Base-by-base conservation (phyloP, 2,329 filamentous ascomycete genomes). In the Ceratocystis variospora region DNA sequence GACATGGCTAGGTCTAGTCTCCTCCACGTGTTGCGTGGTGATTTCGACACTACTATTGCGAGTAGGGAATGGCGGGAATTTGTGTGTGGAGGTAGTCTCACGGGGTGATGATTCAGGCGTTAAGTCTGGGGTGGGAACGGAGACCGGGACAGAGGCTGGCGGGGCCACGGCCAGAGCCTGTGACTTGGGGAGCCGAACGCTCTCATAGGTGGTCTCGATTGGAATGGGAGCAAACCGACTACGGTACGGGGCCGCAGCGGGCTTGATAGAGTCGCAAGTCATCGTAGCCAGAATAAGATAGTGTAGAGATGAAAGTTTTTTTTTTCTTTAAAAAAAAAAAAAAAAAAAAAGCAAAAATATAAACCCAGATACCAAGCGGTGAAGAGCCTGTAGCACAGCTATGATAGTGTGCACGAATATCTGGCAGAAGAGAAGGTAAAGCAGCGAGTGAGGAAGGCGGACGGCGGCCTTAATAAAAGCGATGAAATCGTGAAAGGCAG, bases 191-290 rank as follows among this genome's bases (percentile, higher is more conserved):
- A 68, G 71, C 71, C 83, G 78, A 72, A 79, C 81, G 61, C 83
- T 81, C 70, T 84, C 83, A 70, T 83, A 84, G 1, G 82, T 86
- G 7, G 87, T 90, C 74, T 91, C 88, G 69, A 91, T 83, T 17
- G 87, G 87, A 65, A 88, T 81, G 44, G 87, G 86, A 53, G 78
- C 80, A 76, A 89, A 89, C 71, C 83, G 83, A 72, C 82, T 79
- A 69, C 79, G 78, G 79, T 75, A 31, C 19, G 46, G 12, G n/a
- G 41, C 17, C 28, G n/a, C 41, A 53, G 33, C 19, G 28, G 37
- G 41, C n/a, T n/a, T 66, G 19, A 19, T 28, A 19, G 59, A 66
- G 45, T 55, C 7, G 33, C 44, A 46, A 33, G 65, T 55, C 59
- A 63, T 66, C 6, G 44, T 63, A 64, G 68, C 68, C 70, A 71